Evolutionary conservation across 1,284 basidiomycete genomes (phyloP), one percentile per base, ranked within the genome.

Genomic region (Ceratobasidium sp.): DNA sequence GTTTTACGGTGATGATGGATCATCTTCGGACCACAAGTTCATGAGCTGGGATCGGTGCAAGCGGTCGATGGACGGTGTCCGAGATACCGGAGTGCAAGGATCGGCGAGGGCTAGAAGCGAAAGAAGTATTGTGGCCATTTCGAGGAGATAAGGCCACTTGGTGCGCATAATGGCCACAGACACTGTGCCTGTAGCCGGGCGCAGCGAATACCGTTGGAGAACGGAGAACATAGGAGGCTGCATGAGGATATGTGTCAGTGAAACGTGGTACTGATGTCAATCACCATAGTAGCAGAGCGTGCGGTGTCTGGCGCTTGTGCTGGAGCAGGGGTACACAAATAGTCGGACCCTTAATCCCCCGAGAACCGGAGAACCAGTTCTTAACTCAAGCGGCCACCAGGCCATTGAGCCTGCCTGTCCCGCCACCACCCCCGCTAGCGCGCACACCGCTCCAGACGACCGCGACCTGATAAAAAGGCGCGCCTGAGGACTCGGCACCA

Each of bases 401-500:
- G 60, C 60, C 58, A 35, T 28, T 28, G 17, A 39, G 28, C n/a
- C n/a, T n/a, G 61, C 28, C 61, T 47, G 17, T 47, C 28, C 42
- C 39, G 61, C 61, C 61, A 64, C 61, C 61, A 64, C 61, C 61
- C 61, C 42, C 61, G 31, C 61, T 6, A 60, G 58, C 35, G 58
- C 33, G 58, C 58, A 60, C 61, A 47, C 61, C 61, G 10, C 31
- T 23, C 42, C 33, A 26, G 42, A 64, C 39, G 17, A 35, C 39
- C 26, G 8, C 58, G 58, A 35, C 61, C 61, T n/a, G 11, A n/a
- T 37, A n/a, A n/a, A n/a, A n/a, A n/a, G n/a, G n/a, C n/a, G 42
- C 61, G n/a, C 39, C 42, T 37, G 28, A 37, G 61, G 47, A 39
- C 42, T 64, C 61, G 61, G 42, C 26, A 31, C 26, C 39, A 64